phyloP scores from a whole-genome alignment of 768 basidiomycete species.

The Suillus plorans region DNA sequence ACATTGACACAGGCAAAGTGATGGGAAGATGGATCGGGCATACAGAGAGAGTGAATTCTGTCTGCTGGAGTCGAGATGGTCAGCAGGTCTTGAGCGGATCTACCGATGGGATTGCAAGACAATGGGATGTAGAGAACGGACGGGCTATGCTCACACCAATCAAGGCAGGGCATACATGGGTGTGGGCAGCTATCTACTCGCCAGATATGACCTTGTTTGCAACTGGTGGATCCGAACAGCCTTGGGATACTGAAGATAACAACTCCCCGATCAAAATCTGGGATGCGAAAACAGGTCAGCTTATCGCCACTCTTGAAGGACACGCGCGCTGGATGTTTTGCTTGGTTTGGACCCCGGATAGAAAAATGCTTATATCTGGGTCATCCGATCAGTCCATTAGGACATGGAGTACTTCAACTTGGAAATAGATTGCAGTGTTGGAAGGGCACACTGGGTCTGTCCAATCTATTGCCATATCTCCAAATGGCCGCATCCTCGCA shows the following conservation, averaged over 20 bases:
- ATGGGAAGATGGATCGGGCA: neutral
- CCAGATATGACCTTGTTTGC: neutral
- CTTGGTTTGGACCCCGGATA: neutral
- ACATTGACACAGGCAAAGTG: neutral
- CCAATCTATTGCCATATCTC: neutral
- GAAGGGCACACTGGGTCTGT: neutral
- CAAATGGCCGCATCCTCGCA: neutral
- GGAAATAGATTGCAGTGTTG: neutral
- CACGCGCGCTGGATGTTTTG: neutral
- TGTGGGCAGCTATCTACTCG: neutral
- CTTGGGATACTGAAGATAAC: neutral
- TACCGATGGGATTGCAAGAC: neutral
- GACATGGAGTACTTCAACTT: neutral
- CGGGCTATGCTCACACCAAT: neutral
- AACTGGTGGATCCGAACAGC: neutral
- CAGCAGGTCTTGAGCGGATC: neutral
- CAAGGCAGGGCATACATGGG: neutral
- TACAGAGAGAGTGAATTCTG: rapidly evolving
- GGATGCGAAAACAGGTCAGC: neutral
- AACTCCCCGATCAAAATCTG: neutral
- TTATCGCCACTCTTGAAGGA: neutral
- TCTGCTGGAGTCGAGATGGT: neutral
- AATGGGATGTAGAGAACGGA: neutral
- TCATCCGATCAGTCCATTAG: neutral
- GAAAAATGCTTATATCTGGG: neutral